Percentiles rank a stretch among this genome's conserved stretches.
Evolutionary conservation across 805 yeast genomes (phyloP).

Genomic region (Saturnispora serradocipensis): DNA sequence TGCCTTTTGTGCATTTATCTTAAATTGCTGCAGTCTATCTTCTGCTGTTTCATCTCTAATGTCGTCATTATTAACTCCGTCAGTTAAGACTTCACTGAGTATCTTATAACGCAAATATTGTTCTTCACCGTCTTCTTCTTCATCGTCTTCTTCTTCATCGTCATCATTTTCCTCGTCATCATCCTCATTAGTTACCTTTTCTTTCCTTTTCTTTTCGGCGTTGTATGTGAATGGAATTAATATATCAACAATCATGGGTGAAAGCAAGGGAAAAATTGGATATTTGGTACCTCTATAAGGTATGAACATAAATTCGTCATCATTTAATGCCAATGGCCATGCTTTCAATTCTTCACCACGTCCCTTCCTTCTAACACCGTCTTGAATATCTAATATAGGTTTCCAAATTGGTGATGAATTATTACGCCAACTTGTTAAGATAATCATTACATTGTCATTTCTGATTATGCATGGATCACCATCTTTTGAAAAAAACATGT

Average conservation of each 20-base stretch:
- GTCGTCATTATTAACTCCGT: conserved; percentile 37
- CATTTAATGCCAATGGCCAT: conserved; percentile 82
- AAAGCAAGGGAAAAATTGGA: conserved; percentile 78
- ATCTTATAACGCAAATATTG: conserved; percentile 50
- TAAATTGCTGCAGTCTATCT: conserved; percentile 44
- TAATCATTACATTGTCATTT: conserved; percentile 59
- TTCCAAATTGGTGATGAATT: conserved; percentile 71
- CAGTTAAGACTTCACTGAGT: conserved; percentile 53
- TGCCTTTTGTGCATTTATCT: conserved; percentile 25
- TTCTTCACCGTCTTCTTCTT: conserved; percentile 40
- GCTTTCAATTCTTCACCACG: conserved; percentile 54
- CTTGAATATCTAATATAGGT: conserved; percentile 61
- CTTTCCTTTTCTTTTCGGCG: conserved; percentile 11
- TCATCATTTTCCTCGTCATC: conserved; percentile 41
- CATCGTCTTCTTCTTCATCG: conserved; percentile 24
- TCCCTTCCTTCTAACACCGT: conserved; percentile 41
- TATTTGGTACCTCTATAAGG: conserved; percentile 61
- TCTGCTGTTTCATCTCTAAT: conserved; percentile 28
- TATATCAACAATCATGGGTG: conserved; percentile 71
- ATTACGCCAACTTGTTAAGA: conserved; percentile 72
- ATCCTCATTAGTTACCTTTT: conserved; percentile 12
- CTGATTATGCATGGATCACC: conserved; percentile 91
- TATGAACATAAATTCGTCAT: conserved; percentile 64
- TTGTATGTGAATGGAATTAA: conserved; percentile 47
- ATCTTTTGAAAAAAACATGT: conserved; percentile 75